These are phyloP conservation scores for Globisporangium irregulare DNA, from an alignment of 352 stramenopile genomes.

Conservation along the genomic window DNA sequence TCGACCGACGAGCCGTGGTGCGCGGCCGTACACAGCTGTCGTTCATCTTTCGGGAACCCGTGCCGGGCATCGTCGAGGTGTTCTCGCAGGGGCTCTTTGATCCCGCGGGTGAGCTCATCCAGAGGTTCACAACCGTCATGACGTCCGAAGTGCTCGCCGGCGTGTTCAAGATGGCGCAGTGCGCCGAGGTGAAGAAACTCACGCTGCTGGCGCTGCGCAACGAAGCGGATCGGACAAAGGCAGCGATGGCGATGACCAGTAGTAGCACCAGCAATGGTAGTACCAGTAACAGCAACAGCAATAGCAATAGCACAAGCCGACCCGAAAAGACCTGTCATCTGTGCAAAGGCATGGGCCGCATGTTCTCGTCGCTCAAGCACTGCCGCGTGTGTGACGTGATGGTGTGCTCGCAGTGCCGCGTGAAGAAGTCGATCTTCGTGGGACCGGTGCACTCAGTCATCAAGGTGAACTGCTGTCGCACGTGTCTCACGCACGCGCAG, in stretches of 20 bases:
- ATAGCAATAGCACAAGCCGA: background rate
- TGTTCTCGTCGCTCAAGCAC: constrained; percentile 20
- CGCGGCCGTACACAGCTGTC: constrained; percentile 29
- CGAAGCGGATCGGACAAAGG: constrained; percentile 25
- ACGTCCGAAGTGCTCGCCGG: constrained; percentile 32
- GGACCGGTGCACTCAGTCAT: constrained; percentile 10
- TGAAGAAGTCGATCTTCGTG: constrained; percentile 48
- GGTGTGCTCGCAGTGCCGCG: constrained; percentile 42
- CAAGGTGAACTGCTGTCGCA: constrained; percentile 1
- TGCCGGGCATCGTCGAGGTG: constrained; percentile 36
- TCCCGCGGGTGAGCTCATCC: constrained; percentile 33
- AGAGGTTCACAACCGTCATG: constrained; percentile 20
- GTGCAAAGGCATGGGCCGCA: constrained; percentile 3
- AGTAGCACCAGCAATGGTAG: background rate
- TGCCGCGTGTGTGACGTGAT: constrained; percentile 42
- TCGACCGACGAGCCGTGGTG: constrained; percentile 24
- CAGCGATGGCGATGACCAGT: background rate
- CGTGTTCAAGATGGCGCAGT: constrained; percentile 21
- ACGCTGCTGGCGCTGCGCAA: constrained; percentile 35
- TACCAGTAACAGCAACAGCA: too few relatives aligned
- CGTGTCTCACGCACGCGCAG: constrained; percentile 15
- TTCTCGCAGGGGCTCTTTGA: constrained; percentile 46
- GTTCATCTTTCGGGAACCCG: constrained; percentile 35
- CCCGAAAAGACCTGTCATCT: constrained; percentile 3
- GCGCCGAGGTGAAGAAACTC: constrained; percentile 53